A percentile compares a stretch with the other conserved stretches of the same genome.
Evolutionary conservation across 2,329 filamentous ascomycete genomes (phyloP).

Genomic region (Pestalotiopsis sp.): DNA sequence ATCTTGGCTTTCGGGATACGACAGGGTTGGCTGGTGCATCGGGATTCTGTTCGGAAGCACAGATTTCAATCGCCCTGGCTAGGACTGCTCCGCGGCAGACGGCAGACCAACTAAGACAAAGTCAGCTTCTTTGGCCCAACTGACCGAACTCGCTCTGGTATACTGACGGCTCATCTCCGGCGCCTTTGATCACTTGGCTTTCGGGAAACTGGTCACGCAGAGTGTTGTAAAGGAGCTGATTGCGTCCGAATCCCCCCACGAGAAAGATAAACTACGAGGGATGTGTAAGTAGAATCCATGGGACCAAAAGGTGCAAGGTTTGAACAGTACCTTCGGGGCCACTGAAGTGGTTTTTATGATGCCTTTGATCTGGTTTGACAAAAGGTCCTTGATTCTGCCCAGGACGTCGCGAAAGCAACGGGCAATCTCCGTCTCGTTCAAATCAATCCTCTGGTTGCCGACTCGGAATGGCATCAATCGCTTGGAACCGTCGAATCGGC

Average conservation of each 20-base stretch:
- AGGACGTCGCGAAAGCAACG: background rate
- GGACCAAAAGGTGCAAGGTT: no score
- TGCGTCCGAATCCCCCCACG: constrained; percentile 1
- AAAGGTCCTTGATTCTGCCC: background rate
- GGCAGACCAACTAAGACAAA: background rate
- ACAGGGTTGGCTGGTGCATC: background rate
- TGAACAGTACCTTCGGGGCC: background rate
- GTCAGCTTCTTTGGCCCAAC: background rate
- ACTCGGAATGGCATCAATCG: background rate
- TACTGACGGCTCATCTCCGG: background rate
- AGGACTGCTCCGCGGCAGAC: constrained; percentile 1
- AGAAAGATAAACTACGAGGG: background rate
- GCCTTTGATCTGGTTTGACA: background rate
- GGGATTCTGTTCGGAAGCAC: background rate
- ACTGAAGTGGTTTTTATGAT: background rate
- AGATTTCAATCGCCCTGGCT: background rate
- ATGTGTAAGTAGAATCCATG: background rate
- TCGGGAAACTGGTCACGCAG: background rate
- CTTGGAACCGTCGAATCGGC: background rate
- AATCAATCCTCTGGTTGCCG: background rate
- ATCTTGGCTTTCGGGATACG: background rate
- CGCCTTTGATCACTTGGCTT: background rate
- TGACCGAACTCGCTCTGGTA: background rate
- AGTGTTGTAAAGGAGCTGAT: background rate
- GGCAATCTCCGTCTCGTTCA: background rate